phyloP scores from a whole-genome alignment of 2,329 filamentous ascomycete genomes.

The Raffaelea ambrosiae region DNA sequence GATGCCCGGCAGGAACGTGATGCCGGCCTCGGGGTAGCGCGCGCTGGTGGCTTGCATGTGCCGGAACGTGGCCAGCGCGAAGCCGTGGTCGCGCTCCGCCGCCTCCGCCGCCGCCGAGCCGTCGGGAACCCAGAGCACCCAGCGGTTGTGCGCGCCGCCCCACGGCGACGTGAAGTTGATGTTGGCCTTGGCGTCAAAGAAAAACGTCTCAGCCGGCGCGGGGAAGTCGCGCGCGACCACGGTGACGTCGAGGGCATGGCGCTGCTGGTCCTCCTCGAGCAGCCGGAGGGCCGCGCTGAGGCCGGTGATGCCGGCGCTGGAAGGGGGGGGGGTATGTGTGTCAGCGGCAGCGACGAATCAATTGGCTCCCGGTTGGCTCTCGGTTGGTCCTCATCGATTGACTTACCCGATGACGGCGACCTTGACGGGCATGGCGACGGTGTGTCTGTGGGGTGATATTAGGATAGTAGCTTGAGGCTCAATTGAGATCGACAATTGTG shows the following conservation, averaged over 20 bases:
- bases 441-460: too few species aligned
- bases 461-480: too few species aligned
- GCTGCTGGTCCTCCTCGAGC: constrained; percentile 24
- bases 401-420: constrained; percentile 10
- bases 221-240: constrained; percentile 39
- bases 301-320: constrained; percentile 45
- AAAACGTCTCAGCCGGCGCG: constrained; percentile 31
- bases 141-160: constrained; percentile 48
- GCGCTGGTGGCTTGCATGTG: constrained; percentile 28
- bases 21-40: constrained; percentile 29
- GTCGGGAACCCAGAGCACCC: constrained; percentile 30
- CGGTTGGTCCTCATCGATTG: too few species aligned
- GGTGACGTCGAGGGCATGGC: constrained; percentile 23
- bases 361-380: too few species aligned
- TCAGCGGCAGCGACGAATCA: neutral
- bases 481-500: too few species aligned
- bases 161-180: constrained; percentile 50
- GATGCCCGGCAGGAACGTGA: constrained; percentile 39
- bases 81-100: constrained; percentile 31
- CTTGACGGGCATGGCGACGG: neutral
- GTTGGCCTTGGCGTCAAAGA: constrained; percentile 25
- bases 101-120: constrained; percentile 14
- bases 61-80: constrained; percentile 32
- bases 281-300: constrained; percentile 39
- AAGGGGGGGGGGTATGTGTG: neutral